Evolutionary conservation across 805 yeast genomes (phyloP), one percentile per base, ranked within the genome.

Genomic region (Candida boleticola): DNA sequence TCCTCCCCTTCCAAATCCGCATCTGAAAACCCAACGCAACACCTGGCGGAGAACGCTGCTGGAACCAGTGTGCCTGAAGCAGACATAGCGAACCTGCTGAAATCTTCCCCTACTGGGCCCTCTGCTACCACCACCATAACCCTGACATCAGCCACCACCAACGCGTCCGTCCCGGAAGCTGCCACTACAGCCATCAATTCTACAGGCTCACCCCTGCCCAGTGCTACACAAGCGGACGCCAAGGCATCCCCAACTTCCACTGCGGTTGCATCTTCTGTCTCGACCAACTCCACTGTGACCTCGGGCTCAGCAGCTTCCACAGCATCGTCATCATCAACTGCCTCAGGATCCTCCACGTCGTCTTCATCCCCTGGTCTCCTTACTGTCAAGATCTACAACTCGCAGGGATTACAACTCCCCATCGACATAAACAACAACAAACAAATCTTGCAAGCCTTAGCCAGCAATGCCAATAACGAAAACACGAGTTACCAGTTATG

Each of bases 351-450:
- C 11, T 23, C 27, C 10, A 7, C 29, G 7, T 34, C 34, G 17
- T 10, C 46, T 7, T 46, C 58, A 31, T 52, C 53, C 41, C 89
- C 92, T 0, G 96, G 96, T 2, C 68, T 86, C 22, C 72, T 89
- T 50, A 85, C 90, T 0, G 83, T 89, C 21, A 85, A 86, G 56
- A 76, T 89, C 9, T 86, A 86, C 56, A 77, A 79, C 30, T 86
- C 90, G 29, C 74, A 76, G 44, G 78, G 80, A 39, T 74, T 89
- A 49, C 71, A 71, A 36, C 72, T 89, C 38, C 96, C 97, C 4
- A 79, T 85, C 36, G 79, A 80, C 21, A 70, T 85, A 44, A 80
- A 79, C 43, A 79, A 83, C 43, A 84, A 79, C 61, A 79, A 77
- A 53, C 81, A 74, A 47, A 76, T 80, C 18, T 61, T 86, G 39